These are phyloP conservation scores for Boletus subcaerulescens DNA, from an alignment of 768 basidiomycete genomes.

Conservation along the genomic window DNA sequence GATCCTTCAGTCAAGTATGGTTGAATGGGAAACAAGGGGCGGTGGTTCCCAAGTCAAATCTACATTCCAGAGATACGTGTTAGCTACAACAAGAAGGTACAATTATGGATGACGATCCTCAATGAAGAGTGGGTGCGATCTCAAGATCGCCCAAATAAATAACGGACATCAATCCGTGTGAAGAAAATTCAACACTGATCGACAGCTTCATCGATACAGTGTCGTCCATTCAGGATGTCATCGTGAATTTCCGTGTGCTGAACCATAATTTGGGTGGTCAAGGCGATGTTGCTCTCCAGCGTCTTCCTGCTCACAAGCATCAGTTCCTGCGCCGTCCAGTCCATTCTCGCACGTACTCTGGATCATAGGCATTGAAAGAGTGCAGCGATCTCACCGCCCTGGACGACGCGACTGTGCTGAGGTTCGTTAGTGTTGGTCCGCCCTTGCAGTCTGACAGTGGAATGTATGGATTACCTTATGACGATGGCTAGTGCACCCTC, in stretches of 20 bases:
- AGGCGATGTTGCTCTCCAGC: background rate
- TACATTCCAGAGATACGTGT: background rate
- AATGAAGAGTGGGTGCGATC: background rate
- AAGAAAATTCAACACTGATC: background rate
- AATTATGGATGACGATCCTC: no score
- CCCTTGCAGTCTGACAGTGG: background rate
- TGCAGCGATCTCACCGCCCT: slow-evolving; percentile 13
- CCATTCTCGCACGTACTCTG: slow-evolving; percentile 1
- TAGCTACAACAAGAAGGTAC: background rate
- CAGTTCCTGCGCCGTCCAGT: background rate
- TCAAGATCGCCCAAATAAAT: background rate
- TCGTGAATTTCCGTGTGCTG: background rate
- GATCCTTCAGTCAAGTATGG: no score
- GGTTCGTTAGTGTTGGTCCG: background rate
- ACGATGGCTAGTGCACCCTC: background rate
- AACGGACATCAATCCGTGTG: background rate
- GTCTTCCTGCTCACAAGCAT: background rate
- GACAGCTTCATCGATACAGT: background rate
- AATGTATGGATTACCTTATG: slow-evolving; percentile 4
- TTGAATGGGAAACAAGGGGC: no score
- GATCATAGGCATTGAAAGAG: background rate
- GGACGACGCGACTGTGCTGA: slow-evolving; percentile 8
- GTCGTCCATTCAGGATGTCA: background rate
- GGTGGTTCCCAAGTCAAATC: no score
- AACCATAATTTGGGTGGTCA: slow-evolving; percentile 12